phyloP scores from a whole-genome alignment of 768 basidiomycete genomes.

The Kwoniella sp. region DNA sequence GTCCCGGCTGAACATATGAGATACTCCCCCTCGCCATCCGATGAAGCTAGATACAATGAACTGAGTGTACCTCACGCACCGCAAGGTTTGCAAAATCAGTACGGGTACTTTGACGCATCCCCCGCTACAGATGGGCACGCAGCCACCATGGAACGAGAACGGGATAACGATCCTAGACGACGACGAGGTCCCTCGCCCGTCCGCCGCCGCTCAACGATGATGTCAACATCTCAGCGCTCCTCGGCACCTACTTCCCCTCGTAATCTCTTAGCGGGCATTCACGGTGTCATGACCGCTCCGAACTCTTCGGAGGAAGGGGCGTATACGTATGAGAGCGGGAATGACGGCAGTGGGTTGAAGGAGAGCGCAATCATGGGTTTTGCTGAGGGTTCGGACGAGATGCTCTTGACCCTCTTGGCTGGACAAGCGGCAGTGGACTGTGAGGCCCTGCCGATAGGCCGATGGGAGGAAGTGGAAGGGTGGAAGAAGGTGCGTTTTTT shows the following conservation, averaged over 20 bases:
- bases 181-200: constrained; percentile 15
- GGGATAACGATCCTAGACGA: constrained; percentile 4
- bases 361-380: constrained; percentile 25
- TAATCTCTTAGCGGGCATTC: constrained; percentile 10
- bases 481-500: constrained; percentile 66
- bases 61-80: background rate
- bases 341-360: background rate
- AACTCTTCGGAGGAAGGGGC: constrained; percentile 5
- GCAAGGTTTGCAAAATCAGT: constrained; percentile 7
- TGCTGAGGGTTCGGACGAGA: constrained; percentile 64
- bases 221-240: constrained; percentile 8
- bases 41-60: background rate
- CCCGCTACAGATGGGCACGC: constrained; percentile 22
- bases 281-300: constrained; percentile 10
- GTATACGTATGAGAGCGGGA: constrained; percentile 16
- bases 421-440: constrained; percentile 95
- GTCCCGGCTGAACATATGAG: background rate
- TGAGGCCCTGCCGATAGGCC: constrained; percentile 74
- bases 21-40: background rate
- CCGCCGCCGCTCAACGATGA: constrained; percentile 7
- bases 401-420: constrained; percentile 84
- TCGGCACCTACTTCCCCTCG: constrained; percentile 1
- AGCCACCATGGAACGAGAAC: constrained; percentile 5
- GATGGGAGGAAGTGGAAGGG: constrained; percentile 70
- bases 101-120: constrained; percentile 16